These are phyloP conservation scores for Phyllosticta ampelicida DNA, from an alignment of 2,329 filamentous ascomycete genomes.

Conservation along the genomic window DNA sequence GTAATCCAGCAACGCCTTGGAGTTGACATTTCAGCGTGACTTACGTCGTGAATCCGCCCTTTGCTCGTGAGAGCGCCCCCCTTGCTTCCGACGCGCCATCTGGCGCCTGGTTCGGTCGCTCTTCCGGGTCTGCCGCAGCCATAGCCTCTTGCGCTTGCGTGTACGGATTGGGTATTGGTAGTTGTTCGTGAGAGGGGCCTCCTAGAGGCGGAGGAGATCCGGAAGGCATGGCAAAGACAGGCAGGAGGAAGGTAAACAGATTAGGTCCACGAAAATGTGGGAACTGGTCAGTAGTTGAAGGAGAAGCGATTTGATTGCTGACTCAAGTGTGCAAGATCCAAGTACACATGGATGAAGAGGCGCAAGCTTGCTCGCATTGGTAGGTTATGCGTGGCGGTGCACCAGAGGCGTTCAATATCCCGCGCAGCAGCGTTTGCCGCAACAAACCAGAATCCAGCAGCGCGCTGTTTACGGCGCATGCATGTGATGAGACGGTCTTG, in stretches of 20 bases:
- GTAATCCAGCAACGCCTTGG: no score
- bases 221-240: conserved; percentile 5
- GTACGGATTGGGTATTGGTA: conserved; percentile 3
- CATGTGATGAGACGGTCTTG: neutral
- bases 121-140: conserved; percentile 4
- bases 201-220: neutral
- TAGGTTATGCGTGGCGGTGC: neutral
- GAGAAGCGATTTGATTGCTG: neutral
- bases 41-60: neutral
- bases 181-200: neutral
- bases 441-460: neutral
- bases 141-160: conserved; percentile 9
- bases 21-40: neutral
- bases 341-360: neutral
- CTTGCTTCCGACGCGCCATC: neutral
- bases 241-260: neutral
- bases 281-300: neutral
- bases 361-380: neutral
- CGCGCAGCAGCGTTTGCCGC: neutral
- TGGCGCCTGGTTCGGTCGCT: neutral
- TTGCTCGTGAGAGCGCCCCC: neutral
- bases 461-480: neutral
- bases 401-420: neutral
- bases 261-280: neutral
- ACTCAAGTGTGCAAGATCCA: neutral